A percentile compares a stretch with the other conserved stretches of the same genome.
Evolutionary conservation across 306 rosid genomes (phyloP).

Genomic region (Castanospermum australe): DNA sequence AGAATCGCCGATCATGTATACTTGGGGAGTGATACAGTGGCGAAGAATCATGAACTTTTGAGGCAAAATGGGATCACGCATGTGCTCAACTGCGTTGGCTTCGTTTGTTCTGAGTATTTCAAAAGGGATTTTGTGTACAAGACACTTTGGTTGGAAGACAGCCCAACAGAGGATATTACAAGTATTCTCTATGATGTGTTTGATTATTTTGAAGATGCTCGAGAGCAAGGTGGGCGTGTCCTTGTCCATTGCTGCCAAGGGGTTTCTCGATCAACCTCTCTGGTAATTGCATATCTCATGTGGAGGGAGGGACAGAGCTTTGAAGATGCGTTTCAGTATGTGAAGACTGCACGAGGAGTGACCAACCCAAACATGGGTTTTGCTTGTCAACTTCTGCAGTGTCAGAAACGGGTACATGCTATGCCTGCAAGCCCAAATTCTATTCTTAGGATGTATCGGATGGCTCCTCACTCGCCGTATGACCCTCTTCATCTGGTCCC

Average conservation of each 20-base stretch:
- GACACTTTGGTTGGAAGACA: constrained; percentile 90
- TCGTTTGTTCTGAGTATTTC: constrained; percentile 93
- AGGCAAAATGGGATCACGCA: constrained; percentile 78
- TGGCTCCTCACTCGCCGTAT: constrained; percentile 70
- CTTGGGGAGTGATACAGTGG: constrained; percentile 93
- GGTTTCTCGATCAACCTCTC: constrained; percentile 68
- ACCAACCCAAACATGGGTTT: constrained; percentile 72
- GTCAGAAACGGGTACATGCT: constrained; percentile 74
- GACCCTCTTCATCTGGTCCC: constrained; percentile 75
- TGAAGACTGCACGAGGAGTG: constrained; percentile 73
- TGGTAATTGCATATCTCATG: constrained; percentile 95
- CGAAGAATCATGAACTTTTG: constrained; percentile 77
- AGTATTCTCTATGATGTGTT: constrained; percentile 90
- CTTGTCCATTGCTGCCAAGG: constrained; percentile 77
- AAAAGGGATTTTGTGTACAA: constrained; percentile 79
- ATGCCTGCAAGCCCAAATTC: constrained; percentile 69
- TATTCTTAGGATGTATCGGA: constrained; percentile 58
- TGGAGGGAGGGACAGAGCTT: constrained; percentile 92
- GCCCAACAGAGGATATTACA: constrained; percentile 85
- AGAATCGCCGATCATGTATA: constrained; percentile 85
- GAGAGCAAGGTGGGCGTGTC: constrained; percentile 79
- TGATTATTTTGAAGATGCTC: constrained; percentile 94
- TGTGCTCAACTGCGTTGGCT: constrained; percentile 92
- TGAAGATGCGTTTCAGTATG: constrained; percentile 84
- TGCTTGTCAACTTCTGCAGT: constrained; percentile 70